phyloP scores from a whole-genome alignment of 345 rosid species.

The Rhodomyrtus tomentosa region DNA sequence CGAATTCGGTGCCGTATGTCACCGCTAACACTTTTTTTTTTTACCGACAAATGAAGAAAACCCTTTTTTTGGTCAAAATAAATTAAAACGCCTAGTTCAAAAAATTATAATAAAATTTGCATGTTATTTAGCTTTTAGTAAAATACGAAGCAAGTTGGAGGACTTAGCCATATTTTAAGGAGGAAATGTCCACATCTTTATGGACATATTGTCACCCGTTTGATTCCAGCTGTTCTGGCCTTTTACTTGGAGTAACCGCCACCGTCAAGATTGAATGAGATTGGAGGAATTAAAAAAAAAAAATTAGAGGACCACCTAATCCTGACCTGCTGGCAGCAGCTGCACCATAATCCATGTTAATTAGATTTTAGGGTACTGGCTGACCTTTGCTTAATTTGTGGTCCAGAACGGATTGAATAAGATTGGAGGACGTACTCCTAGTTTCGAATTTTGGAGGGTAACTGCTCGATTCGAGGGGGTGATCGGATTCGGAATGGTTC shows the following conservation, averaged over 20 bases:
- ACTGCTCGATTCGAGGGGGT: fast-evolving
- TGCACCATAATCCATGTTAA: neutral
- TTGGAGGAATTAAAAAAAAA: neutral
- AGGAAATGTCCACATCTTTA: neutral
- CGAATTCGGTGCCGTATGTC: neutral
- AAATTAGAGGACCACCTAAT: neutral
- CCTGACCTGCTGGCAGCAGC: neutral
- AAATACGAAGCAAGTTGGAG: neutral
- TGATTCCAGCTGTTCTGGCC: neutral
- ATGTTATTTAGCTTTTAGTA: neutral
- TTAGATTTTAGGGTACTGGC: neutral
- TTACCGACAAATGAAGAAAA: too few relatives aligned
- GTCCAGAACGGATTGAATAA: neutral
- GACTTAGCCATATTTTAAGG: neutral
- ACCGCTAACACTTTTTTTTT: neutral
- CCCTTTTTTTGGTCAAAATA: neutral
- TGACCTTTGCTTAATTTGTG: neutral
- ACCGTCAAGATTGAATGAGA: neutral
- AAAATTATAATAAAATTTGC: neutral
- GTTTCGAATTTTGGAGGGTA: neutral
- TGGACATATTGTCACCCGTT: neutral
- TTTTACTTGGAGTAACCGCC: neutral
- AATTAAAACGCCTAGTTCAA: neutral
- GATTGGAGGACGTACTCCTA: neutral
- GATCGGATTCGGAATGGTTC: neutral